Conservation (phyloP, 805 yeast species). For the Candida pini region DNA sequence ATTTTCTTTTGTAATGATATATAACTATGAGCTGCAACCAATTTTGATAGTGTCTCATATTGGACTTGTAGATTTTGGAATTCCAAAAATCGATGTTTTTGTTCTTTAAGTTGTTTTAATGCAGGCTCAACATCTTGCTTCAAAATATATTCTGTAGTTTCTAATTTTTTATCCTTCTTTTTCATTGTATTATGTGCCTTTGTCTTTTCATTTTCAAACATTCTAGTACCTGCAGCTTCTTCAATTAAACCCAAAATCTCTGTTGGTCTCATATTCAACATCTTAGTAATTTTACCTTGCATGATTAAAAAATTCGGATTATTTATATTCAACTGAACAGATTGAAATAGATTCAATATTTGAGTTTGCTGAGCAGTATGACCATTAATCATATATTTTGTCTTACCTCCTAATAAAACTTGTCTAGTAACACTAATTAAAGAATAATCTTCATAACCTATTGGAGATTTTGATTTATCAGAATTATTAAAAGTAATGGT, state of each 20-base stretch:
- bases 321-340: slow-evolving; percentile 92
- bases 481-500: slow-evolving; percentile 90
- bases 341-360: slow-evolving; percentile 83
- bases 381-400: slow-evolving; percentile 90
- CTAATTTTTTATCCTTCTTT: slow-evolving; percentile 80
- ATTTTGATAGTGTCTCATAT: slow-evolving; percentile 65
- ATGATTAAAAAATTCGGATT: slow-evolving; percentile 95
- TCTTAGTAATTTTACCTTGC: slow-evolving; percentile 99
- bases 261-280: slow-evolving; percentile 89
- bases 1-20: slow-evolving; percentile 35
- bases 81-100: slow-evolving; percentile 77
- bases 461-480: slow-evolving; percentile 73
- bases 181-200: slow-evolving; percentile 89
- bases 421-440: slow-evolving; percentile 91
- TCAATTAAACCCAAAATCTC: slow-evolving; percentile 89
- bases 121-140: slow-evolving; percentile 92
- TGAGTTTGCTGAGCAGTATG: slow-evolving; percentile 94
- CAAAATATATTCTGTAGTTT: slow-evolving; percentile 66
- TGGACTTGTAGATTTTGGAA: slow-evolving; percentile 81
- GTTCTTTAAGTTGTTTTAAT: slow-evolving; percentile 70
- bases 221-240: slow-evolving; percentile 97
- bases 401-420: slow-evolving; percentile 82
- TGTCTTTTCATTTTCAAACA: slow-evolving; percentile 89
- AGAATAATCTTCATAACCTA: slow-evolving; percentile 72
- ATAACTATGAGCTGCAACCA: slow-evolving; percentile 77